Evolutionary conservation across 257 asterid species (phyloP).

Genomic region (Solanum paucissectum): DNA sequence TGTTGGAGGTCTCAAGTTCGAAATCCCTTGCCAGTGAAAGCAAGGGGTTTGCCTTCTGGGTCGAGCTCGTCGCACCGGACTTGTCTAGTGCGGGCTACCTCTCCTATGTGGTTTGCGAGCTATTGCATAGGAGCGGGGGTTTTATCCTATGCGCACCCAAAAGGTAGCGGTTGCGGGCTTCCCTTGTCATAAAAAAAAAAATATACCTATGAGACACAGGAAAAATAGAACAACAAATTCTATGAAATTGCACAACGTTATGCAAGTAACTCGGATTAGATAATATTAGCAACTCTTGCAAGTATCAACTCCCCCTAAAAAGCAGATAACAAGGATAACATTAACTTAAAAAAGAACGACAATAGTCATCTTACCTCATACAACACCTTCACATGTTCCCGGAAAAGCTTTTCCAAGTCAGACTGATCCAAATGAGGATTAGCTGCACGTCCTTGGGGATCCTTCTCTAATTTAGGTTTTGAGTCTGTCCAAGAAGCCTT

Average conservation of each 20-base stretch:
- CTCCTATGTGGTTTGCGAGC: background rate
- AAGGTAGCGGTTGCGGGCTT: background rate
- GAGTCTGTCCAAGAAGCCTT: conserved; percentile 96
- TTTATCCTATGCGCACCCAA: background rate
- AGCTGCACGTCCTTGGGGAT: conserved; percentile 90
- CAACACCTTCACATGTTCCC: conserved; percentile 78
- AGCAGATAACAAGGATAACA: background rate
- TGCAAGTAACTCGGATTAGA: background rate
- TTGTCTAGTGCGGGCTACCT: background rate
- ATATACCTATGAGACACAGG: background rate
- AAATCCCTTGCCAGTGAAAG: background rate
- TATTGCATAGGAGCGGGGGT: background rate
- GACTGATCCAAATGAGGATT: conserved; percentile 79
- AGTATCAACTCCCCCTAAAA: background rate
- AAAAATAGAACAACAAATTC: background rate
- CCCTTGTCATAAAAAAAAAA: background rate
- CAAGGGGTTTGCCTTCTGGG: background rate
- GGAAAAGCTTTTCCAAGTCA: conserved; percentile 83
- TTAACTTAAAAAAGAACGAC: background rate
- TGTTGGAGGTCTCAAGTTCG: background rate
- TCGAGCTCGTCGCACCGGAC: background rate
- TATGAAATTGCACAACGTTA: background rate
- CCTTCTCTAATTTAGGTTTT: conserved; percentile 87
- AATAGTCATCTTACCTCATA: conserved; percentile 46
- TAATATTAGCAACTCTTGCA: background rate